Base-by-base conservation (phyloP, 1,284 basidiomycete species). In the Trichosporon inkin region DNA sequence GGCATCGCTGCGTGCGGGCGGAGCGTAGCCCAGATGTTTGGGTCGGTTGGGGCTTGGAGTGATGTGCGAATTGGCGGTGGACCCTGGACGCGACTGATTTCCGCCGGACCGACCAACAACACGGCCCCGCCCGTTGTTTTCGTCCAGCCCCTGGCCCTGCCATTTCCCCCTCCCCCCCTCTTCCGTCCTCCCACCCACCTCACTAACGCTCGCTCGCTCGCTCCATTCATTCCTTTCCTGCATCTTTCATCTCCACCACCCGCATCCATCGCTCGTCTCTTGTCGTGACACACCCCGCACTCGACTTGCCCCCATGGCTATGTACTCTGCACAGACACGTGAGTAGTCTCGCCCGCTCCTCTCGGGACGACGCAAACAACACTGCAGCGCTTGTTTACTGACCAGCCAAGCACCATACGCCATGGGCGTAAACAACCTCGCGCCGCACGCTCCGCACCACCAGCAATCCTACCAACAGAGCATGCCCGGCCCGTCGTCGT, bases 81-180 rank as follows among this genome's bases (percentile, higher is more conserved):
- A 14, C 14, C 36, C 11, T 13, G 36, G 44, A 14, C 44, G 44
- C 44, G 44, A 49, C 44, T 49, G 44, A 49, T 49, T 49, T 49
- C 44, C 24, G 44, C 28, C 28, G 8, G 5, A 32, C 28, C 28
- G 5, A 32, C 28, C 28, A 32, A 32, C 44, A 10, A 28, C 22
- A 49, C n/a, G 44, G 44, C 28, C 28, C 44, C 44, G 44, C 28
- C 44, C 44, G 44, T 49, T 49, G 44, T 49, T 49, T 49, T 32
- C 44, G 13, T 47, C 44, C 44, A 28, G 24, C 24, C 44, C 44
- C 44, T 49, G 44, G 22, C 44, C 28, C 44, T 49, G 24, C 44
- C 44, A 49, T 49, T 32, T 49, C 44, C 44, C 44, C 24, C 44
- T 5, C 38, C 38, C 16, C 38, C 38, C n/a, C 24, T 10, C 6